Evolutionary conservation across 306 rosid genomes (phyloP), one percentile per base, ranked within the genome.

Genomic region (Parietaria judaica): DNA sequence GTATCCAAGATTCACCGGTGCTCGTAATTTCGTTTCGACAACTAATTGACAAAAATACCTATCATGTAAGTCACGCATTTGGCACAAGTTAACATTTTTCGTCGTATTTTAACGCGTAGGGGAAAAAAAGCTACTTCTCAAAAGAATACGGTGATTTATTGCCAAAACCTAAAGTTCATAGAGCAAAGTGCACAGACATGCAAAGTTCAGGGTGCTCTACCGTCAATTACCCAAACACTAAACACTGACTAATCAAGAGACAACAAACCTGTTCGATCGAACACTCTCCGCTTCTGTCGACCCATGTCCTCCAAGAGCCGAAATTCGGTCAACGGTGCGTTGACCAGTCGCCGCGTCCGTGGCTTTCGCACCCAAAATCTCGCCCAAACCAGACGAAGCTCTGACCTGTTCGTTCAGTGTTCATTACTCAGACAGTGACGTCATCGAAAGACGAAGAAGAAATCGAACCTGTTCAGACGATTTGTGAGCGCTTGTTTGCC

Each of bases 401-500:
- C 36, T 59, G 45, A 4, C 6, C 37, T 52, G 48, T 61, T 5
- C 51, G 53, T 46, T 36, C 14, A 9, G 54, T 5, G 51, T n/a
- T 7, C 53, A 49, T 49, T 49, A 1, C 15, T 49, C 53, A 4
- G 14, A 7, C 5, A 49, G 14, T 49, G n/a, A 49, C 6, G 8
- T 6, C 14, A 11, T 35, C 8, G 10, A 56, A 34, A 11, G 31
- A 14, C 61, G 45, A 56, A 56, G 3, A 10, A 45, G 16, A 16
- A 57, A 11, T 11, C 1, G 36, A 41, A 68, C 78, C 73, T 56
- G 49, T 61, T 51, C 59, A 66, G 58, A 46, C 73, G 61, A 56
- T 73, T 58, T 67, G 45, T n/a, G 38, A 45, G 51, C 53, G 36
- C 50, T 57, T 41, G 56, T 9, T 51, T 63, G 71, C 49, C 57